Evolutionary conservation across 2,329 filamentous ascomycete species (phyloP).

Genomic region (Lomentospora prolificans): DNA sequence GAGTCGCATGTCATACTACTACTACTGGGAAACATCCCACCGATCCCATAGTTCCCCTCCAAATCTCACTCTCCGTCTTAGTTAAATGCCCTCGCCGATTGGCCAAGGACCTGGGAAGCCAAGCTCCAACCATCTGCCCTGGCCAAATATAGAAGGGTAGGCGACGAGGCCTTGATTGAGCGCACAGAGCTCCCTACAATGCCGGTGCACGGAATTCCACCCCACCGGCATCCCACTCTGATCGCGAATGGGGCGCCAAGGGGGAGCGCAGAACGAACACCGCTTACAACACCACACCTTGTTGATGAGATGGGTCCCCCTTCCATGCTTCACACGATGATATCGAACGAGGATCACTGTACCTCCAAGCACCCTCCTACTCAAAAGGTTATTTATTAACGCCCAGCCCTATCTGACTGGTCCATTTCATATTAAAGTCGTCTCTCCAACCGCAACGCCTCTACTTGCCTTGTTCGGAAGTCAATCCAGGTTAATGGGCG

Average conservation of each 20-base stretch:
- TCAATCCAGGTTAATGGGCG: not conserved
- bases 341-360: too few species aligned
- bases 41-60: not conserved
- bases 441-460: not conserved
- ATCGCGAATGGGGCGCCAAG: not conserved
- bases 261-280: too few species aligned
- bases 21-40: not conserved
- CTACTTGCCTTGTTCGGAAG: not conserved
- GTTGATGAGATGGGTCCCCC: too few species aligned
- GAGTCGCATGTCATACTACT: not conserved
- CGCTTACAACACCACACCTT: not conserved
- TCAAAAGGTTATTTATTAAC: too few species aligned
- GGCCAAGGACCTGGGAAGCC: not conserved
- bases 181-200: too few species aligned
- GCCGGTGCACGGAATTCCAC: not conserved
- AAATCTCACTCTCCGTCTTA: not conserved
- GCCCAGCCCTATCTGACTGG: not conserved
- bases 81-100: not conserved
- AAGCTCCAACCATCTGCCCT: not conserved
- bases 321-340: not conserved
- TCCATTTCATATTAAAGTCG: too few species aligned
- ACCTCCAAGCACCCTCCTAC: too few species aligned
- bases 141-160: not conserved
- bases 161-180: too few species aligned
- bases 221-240: not conserved